A percentile compares a stretch with the other conserved stretches of the same genome.
Conservation (phyloP, 768 basidiomycete species). For the Phylloporus rhodoxanthus region DNA sequence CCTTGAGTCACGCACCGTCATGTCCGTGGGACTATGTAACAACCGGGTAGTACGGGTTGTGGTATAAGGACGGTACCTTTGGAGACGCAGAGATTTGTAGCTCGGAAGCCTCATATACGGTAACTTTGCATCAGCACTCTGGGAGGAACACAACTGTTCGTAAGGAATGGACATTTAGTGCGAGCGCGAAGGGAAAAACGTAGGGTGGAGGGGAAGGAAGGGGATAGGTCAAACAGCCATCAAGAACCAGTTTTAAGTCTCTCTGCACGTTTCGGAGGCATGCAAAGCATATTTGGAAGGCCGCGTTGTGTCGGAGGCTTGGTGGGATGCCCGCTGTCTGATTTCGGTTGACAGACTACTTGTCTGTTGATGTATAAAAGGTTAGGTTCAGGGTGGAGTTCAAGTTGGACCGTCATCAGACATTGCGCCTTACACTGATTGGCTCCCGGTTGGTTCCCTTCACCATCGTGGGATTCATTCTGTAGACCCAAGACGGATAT, state of each 20-base stretch:
- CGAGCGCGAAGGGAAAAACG: neutral
- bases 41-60: neutral
- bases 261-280: constrained; percentile 25
- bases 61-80: constrained; percentile 22
- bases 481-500: constrained; percentile 10
- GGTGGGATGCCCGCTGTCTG: constrained; percentile 22
- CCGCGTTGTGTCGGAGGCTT: constrained; percentile 18
- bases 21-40: neutral
- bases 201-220: neutral
- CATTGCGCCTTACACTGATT: constrained; percentile 12
- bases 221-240: constrained; percentile 8
- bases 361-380: constrained; percentile 7
- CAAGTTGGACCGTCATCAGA: constrained; percentile 1
- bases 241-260: constrained; percentile 10
- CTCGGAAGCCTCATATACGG: constrained; percentile 21
- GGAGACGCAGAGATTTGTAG: constrained; percentile 12
- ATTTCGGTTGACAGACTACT: constrained; percentile 13
- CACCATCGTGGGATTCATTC: neutral
- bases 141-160: constrained; percentile 9
- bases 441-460: constrained; percentile 7
- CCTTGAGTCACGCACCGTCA: constrained; percentile 7
- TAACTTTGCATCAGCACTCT: constrained; percentile 2
- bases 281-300: constrained; percentile 20
- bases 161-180: constrained; percentile 19
- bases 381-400: constrained; percentile 14